A percentile compares a stretch with the other conserved stretches of the same genome.
phyloP scores from a whole-genome alignment of 306 rosid species.

The Cucurbita ficifolia region DNA sequence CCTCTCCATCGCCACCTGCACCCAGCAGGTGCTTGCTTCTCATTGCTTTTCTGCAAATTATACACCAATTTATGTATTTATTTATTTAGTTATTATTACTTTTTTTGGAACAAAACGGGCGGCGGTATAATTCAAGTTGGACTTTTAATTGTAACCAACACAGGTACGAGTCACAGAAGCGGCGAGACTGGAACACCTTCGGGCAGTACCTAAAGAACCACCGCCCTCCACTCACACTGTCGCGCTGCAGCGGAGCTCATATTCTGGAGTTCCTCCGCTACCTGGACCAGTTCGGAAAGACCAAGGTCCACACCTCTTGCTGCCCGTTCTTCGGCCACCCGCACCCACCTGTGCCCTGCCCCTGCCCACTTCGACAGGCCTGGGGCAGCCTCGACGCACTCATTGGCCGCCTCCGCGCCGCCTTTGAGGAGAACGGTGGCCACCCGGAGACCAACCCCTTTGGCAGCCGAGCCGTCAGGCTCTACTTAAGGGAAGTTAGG shows the following conservation, averaged over 20 bases:
- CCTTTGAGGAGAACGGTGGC: constrained; percentile 92
- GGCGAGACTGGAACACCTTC: constrained; percentile 77
- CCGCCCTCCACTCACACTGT: constrained; percentile 57
- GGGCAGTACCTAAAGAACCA: constrained; percentile 84
- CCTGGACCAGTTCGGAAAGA: constrained; percentile 40
- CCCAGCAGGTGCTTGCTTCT: constrained; percentile 27
- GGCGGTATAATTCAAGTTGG: no score
- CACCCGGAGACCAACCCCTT: constrained; percentile 73
- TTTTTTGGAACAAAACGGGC: no score
- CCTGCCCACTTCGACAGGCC: constrained; percentile 45
- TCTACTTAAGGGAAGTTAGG: constrained; percentile 58
- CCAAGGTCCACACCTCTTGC: constrained; percentile 51
- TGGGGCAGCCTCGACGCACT: constrained; percentile 59
- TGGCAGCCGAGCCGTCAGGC: constrained; percentile 57
- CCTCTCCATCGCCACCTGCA: not conserved
- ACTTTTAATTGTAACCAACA: no score
- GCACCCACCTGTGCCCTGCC: constrained; percentile 70
- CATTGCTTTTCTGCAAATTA: no score
- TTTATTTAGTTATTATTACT: no score
- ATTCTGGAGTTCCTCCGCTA: constrained; percentile 71
- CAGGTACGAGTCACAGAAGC: constrained; percentile 38
- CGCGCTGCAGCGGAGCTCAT: constrained; percentile 61
- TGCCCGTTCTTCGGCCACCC: constrained; percentile 71
- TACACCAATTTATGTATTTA: no score
- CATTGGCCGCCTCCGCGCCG: constrained; percentile 79